A percentile compares a stretch with the other conserved stretches of the same genome.
Conservation (phyloP, 305 asterid species). For the Fraxinus nigra region DNA sequence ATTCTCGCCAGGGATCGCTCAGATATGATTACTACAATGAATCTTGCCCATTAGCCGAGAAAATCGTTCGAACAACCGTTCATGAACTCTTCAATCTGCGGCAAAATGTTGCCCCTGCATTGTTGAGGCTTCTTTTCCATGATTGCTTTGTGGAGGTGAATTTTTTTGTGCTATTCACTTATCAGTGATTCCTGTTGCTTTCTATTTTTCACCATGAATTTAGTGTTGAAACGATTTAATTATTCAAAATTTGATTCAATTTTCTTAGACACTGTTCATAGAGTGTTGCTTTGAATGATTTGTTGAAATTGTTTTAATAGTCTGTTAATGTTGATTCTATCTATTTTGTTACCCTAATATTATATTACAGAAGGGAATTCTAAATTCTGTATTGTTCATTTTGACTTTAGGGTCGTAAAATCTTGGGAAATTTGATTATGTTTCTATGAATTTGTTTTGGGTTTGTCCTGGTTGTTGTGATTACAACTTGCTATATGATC, state of each 20-base stretch:
- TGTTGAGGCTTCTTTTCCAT: conserved; percentile 65
- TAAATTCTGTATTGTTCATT: not conserved
- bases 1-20: conserved; percentile 23
- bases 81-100: conserved; percentile 30
- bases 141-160: conserved; percentile 69
- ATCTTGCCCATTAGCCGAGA: conserved; percentile 60
- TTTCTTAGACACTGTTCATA: not conserved
- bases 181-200: not conserved
- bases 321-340: not conserved
- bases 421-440: not conserved
- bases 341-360: not conserved
- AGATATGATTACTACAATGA: conserved; percentile 54
- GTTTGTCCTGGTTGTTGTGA: not conserved
- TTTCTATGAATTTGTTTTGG: not conserved
- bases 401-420: not conserved
- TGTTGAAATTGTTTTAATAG: not conserved
- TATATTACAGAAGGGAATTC: not conserved
- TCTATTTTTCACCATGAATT: conserved; percentile 1
- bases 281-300: not conserved
- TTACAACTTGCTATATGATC: not conserved
- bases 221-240: not conserved
- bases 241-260: not conserved
- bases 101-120: conserved; percentile 51
- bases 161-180: not conserved
- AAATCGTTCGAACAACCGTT: conserved; percentile 48